Evolutionary conservation across 2,329 filamentous ascomycete species (phyloP), one percentile per base, ranked within the genome.

Genomic region (Penicillium sp.): DNA sequence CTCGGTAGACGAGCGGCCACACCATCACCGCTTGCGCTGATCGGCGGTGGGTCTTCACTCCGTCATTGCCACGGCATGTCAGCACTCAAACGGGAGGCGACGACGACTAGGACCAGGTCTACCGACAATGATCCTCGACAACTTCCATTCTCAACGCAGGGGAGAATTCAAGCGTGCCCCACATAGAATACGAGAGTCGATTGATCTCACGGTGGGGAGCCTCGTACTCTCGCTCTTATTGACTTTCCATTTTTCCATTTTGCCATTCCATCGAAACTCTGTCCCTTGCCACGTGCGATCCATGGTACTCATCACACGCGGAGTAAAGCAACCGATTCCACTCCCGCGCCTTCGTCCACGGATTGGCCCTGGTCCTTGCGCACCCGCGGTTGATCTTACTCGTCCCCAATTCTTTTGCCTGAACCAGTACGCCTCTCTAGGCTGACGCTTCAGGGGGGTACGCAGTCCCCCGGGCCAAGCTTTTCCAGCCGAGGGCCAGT

Each of bases 211-310:
- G 44, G 49, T 51, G 44, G 49, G 22, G 44, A 44, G 24, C 16
- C 44, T 33, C 42, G 48, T 50, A 44, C 2, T 22, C 20, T n/a
- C n/a, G n/a, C n/a, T n/a, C n/a, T n/a, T n/a, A 22, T 22, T 22
- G 20, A 14, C 11, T 18, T 28, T 36, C 35, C 20, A n/a, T 18
- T 16, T 16, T 36, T 28, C 3, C 24, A 24, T 38, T 33, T 35
- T 33, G 20, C 20, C 20, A 22, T 24, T 25, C 38, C 35, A 7
- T 24, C 14, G 28, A 13, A 13, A 38, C 27, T n/a, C 31, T 47
- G 25, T 27, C 38, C 13, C 25, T 13, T 38, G 53, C 55, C 55
- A 57, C 55, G 53, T 57, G 55, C 22, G 45, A 50, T 22, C 53
- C 55, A 51, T 56, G 53, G 55, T 33, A 52, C 49, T 10, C 18